Conservation (phyloP, 2,329 filamentous ascomycete genomes). For the Phoma herbarum region DNA sequence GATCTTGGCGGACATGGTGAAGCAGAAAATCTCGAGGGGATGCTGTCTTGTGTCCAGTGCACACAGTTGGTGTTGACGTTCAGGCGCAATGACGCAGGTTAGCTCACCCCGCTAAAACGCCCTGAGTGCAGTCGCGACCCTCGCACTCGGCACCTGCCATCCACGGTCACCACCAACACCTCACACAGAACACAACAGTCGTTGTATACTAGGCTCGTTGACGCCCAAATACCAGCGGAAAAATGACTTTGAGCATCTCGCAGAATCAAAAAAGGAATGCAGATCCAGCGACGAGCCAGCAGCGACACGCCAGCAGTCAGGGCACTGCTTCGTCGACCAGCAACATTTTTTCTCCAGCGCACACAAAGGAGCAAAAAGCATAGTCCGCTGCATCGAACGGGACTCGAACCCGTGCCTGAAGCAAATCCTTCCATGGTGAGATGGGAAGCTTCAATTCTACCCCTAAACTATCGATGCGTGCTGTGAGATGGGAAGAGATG, state of each 20-base stretch:
- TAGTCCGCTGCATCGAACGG: conserved; percentile 28
- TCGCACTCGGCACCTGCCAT: conserved; percentile 7
- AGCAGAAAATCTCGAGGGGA: background rate
- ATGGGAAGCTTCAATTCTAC: conserved; percentile 47
- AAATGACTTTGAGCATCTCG: background rate
- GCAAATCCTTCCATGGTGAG: conserved; percentile 23
- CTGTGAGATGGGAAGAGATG: background rate
- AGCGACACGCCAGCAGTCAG: background rate
- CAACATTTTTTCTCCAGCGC: background rate
- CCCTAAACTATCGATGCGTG: conserved; percentile 40
- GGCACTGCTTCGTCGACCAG: background rate
- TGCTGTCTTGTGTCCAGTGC: background rate
- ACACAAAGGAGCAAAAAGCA: background rate
- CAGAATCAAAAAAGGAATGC: background rate
- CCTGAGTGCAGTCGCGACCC: background rate
- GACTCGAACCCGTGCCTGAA: conserved; percentile 42
- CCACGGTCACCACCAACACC: conserved; percentile 3
- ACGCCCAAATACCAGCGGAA: background rate
- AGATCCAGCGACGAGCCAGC: background rate
- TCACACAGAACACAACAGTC: background rate
- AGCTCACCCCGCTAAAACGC: conserved; percentile 17
- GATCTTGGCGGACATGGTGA: conserved; percentile 61
- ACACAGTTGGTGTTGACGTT: conserved; percentile 6
- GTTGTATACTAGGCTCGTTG: too few species aligned
- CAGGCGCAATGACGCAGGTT: conserved; percentile 32